Evolutionary conservation across 2,329 filamentous ascomycete species (phyloP).

Genomic region (Neopestalotiopsis sp.): DNA sequence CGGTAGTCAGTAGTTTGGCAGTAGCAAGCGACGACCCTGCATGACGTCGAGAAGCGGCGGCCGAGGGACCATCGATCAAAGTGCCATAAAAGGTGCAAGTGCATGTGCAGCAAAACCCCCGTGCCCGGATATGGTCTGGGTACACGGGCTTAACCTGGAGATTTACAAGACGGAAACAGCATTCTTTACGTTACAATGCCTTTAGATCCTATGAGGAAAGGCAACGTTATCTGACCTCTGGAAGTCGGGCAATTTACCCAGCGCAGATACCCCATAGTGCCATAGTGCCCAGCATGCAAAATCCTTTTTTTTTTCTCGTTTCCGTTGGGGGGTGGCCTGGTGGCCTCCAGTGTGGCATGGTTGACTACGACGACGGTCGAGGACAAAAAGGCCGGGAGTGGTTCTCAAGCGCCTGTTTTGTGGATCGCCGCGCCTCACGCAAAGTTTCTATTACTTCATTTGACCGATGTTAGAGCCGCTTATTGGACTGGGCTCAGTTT

Average conservation of each 20-base stretch:
- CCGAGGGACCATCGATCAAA: neutral
- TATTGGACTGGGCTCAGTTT: slow-evolving; percentile 16
- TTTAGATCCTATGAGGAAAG: neutral
- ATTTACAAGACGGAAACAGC: slow-evolving; percentile 13
- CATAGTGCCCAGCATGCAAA: too few species aligned
- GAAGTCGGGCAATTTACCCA: neutral
- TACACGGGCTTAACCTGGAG: neutral
- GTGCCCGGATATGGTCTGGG: too few species aligned
- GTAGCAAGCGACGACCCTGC: neutral
- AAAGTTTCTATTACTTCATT: slow-evolving; percentile 19
- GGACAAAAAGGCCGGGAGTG: neutral
- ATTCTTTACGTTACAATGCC: neutral
- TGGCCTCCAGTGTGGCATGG: too few species aligned
- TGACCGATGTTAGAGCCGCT: slow-evolving; percentile 16
- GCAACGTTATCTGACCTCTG: slow-evolving; percentile 3
- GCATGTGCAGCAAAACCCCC: neutral
- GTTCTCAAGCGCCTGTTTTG: slow-evolving; percentile 8
- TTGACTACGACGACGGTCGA: slow-evolving; percentile 12
- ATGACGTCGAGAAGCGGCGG: slow-evolving; percentile 9
- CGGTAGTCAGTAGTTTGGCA: neutral
- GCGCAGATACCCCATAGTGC: neutral
- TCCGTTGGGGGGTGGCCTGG: neutral
- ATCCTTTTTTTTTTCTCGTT: neutral
- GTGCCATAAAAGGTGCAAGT: neutral
- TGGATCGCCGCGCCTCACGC: slow-evolving; percentile 6